Conservation (phyloP, 2,329 filamentous ascomycete genomes). For the Thelonectria olida region DNA sequence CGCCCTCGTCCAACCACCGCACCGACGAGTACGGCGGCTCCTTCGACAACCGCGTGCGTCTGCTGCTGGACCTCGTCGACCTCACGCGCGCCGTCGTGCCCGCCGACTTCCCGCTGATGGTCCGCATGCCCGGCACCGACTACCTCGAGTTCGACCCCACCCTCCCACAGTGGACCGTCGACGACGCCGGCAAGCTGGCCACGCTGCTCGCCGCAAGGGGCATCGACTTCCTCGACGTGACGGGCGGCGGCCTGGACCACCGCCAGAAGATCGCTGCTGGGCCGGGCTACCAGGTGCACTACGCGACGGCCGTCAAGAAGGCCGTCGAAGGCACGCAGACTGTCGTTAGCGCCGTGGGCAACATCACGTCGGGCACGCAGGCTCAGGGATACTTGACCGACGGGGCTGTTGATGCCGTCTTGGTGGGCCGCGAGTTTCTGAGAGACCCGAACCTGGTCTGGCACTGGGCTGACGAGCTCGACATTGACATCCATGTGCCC, state of each 20-base stretch:
- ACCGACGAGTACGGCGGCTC: conserved; percentile 58
- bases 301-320: conserved; percentile 72
- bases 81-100: conserved; percentile 30
- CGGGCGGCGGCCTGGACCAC: conserved; percentile 70
- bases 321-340: conserved; percentile 66
- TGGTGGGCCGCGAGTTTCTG: conserved; percentile 62
- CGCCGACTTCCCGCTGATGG: conserved; percentile 64
- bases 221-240: conserved; percentile 78
- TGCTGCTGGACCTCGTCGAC: conserved; percentile 42
- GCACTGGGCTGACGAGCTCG: conserved; percentile 62
- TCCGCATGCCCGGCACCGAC: conserved; percentile 76
- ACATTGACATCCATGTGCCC: conserved; percentile 54
- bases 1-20: conserved; percentile 53
- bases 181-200: conserved; percentile 72
- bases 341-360: conserved; percentile 55
- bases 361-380: conserved; percentile 52
- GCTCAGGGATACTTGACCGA: conserved; percentile 57
- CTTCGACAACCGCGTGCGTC: conserved; percentile 54
- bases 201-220: conserved; percentile 68
- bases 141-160: conserved; percentile 71
- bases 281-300: conserved; percentile 75
- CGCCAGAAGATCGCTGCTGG: conserved; percentile 65
- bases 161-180: conserved; percentile 66
- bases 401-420: conserved; percentile 55
- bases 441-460: conserved; percentile 64